phyloP scores from a whole-genome alignment of 257 asterid species.

The Coffea canephora region DNA sequence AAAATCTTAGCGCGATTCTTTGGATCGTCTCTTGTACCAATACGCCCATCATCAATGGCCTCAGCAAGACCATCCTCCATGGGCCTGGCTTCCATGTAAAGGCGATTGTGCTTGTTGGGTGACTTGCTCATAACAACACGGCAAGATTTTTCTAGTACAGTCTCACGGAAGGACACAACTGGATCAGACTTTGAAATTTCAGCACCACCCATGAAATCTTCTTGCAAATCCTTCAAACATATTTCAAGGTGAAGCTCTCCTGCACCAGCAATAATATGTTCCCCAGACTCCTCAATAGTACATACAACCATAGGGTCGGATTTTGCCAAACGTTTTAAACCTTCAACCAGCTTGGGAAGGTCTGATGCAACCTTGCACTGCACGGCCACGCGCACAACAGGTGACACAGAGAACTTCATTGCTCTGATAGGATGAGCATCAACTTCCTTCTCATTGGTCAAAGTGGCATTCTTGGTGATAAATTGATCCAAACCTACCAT shows the following conservation, averaged over 20 bases:
- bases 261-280: constrained; percentile 45
- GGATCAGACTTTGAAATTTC: constrained; percentile 33
- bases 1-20: constrained; percentile 36
- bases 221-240: constrained; percentile 39
- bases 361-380: constrained; percentile 51
- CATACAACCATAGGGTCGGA: constrained; percentile 51
- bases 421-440: constrained; percentile 45
- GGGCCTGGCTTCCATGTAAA: constrained; percentile 47
- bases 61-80: constrained; percentile 43
- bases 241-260: constrained; percentile 44
- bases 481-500: constrained; percentile 45
- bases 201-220: constrained; percentile 44
- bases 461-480: constrained; percentile 45
- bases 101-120: constrained; percentile 41
- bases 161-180: constrained; percentile 40
- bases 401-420: constrained; percentile 47
- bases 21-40: constrained; percentile 46
- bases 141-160: constrained; percentile 30
- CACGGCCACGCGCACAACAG: constrained; percentile 48
- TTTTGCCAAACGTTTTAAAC: constrained; percentile 42
- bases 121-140: constrained; percentile 41
- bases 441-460: constrained; percentile 40
- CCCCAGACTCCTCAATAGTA: constrained; percentile 42
- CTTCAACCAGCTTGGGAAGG: constrained; percentile 47
- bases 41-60: constrained; percentile 47